Evolutionary conservation across 805 yeast species (phyloP), one percentile per base, ranked within the genome.

Genomic region (Wickerhamiella alocasiicola): DNA sequence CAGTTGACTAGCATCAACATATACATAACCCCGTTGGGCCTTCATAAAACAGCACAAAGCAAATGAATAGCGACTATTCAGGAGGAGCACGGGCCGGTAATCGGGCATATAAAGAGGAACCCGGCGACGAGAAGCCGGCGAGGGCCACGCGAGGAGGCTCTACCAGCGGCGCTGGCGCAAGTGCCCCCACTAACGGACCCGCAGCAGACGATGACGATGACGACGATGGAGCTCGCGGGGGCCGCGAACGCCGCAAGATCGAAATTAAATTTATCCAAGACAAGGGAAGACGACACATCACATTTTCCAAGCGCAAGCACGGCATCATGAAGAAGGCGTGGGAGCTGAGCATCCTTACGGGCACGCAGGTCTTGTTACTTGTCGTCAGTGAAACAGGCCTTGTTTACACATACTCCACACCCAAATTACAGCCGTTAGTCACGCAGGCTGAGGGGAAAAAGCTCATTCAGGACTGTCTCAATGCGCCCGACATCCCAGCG

Each of bases 261-360:
- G 98, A 91, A 63, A 91, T 91, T 61, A 83, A 84, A 67, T 91
- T 91, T 58, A 91, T 91, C 56, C 95, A 88, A 66, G 96, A 91
- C 63, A 91, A 91, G 66, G 83, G 95, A 16, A 77, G 98, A 61
- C 82, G 98, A 57, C 98, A 91, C 64, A 93, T 91, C 54, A 91
- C 98, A 23, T 91, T 91, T 56, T 84, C 96, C 41, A 91, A 91
- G 67, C 81, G 98, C 65, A 88, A 88, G 65, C 97, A 95, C 34
- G 98, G 98, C 53, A 88, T 91, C 56, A 91, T 91, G 98, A 91
- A 91, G 67, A 91, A 91, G 67, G 98, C 98, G n/a, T 91, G 88
- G 64, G 98, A 91, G 61, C 71, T 91, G 49, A 81, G 94, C 16
- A 97, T 91, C 40, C 71, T 91, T 53, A 91, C 98, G 11, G 98